Conservation (phyloP, 1,284 basidiomycete species). For the Heterobasidion annosum region DNA sequence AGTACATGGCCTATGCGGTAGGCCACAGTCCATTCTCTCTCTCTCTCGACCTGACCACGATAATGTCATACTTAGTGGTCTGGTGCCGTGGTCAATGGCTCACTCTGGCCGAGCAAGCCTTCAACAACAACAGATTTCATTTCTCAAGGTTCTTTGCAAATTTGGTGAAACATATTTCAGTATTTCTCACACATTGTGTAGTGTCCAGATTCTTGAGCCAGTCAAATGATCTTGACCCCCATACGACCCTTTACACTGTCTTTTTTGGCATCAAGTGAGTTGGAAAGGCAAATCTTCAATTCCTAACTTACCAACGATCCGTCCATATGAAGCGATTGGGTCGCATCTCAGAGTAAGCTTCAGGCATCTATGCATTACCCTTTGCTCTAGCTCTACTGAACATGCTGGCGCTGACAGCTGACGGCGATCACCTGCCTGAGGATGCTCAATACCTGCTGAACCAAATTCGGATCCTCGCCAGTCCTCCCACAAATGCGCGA, state of each 20-base stretch:
- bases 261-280: conserved; percentile 30
- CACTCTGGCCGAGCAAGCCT: conserved; percentile 22
- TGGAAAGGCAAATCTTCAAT: background rate
- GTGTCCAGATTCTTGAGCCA: conserved; percentile 21
- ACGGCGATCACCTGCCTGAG: background rate
- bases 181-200: background rate
- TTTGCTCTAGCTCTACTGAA: conserved; percentile 13
- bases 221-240: conserved; percentile 20
- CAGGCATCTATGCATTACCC: conserved; percentile 22
- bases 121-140: conserved; percentile 21
- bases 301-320: background rate
- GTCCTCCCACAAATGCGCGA: conserved; percentile 19
- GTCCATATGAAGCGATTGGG: conserved; percentile 16
- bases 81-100: conserved; percentile 8
- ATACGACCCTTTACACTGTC: conserved; percentile 23
- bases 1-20: conserved; percentile 35
- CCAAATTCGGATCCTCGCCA: conserved; percentile 21
- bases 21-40: conserved; percentile 7
- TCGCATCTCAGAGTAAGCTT: background rate
- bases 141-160: conserved; percentile 19
- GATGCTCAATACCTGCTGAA: conserved; percentile 23
- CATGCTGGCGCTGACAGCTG: background rate
- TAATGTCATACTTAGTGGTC: conserved; percentile 18
- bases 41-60: background rate
- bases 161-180: background rate